Conservation (phyloP, 202 grass and related monocot genomes). For the Dendrocalamus latiflorus region DNA sequence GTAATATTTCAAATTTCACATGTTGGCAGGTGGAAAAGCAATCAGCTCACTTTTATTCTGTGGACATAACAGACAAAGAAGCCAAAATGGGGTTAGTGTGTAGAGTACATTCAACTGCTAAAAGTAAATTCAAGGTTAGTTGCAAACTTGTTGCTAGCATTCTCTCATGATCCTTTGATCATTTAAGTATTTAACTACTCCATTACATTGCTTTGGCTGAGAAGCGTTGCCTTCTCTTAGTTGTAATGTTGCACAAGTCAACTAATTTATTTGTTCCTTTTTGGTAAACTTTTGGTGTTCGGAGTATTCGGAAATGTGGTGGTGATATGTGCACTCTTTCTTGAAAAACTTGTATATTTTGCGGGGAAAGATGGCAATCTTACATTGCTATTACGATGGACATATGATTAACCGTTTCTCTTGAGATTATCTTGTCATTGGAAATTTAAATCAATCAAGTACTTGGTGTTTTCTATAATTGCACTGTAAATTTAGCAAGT, state of each 20-base stretch:
- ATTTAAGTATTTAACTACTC: conserved; percentile 14
- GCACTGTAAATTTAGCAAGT: not conserved
- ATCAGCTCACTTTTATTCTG: conserved; percentile 93
- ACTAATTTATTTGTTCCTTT: not conserved
- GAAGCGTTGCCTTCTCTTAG: not conserved
- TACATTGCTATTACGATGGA: not conserved
- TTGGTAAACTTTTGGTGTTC: not conserved
- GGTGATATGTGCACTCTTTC: not conserved
- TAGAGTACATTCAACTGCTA: conserved; percentile 74
- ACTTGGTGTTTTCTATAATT: conserved; percentile 19
- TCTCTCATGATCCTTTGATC: conserved; percentile 7
- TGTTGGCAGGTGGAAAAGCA: conserved; percentile 90
- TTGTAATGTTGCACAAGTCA: conserved; percentile 12
- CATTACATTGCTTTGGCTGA: conserved; percentile 12
- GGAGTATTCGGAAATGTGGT: not conserved
- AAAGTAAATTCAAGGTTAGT: conserved; percentile 99
- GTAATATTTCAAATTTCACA: conserved; percentile 17
- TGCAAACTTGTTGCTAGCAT: conserved; percentile 17
- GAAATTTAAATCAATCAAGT: conserved; percentile 1
- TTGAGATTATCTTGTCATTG: not conserved
- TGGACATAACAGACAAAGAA: conserved; percentile 85
- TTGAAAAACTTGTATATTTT: not conserved
- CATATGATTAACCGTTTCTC: conserved; percentile 5
- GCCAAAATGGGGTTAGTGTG: conserved; percentile 80
- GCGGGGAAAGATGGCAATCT: not conserved